A percentile compares a stretch with the other conserved stretches of the same genome.
Conservation (phyloP, 176 grass and related monocot species). For the Saccharum officinarum region DNA sequence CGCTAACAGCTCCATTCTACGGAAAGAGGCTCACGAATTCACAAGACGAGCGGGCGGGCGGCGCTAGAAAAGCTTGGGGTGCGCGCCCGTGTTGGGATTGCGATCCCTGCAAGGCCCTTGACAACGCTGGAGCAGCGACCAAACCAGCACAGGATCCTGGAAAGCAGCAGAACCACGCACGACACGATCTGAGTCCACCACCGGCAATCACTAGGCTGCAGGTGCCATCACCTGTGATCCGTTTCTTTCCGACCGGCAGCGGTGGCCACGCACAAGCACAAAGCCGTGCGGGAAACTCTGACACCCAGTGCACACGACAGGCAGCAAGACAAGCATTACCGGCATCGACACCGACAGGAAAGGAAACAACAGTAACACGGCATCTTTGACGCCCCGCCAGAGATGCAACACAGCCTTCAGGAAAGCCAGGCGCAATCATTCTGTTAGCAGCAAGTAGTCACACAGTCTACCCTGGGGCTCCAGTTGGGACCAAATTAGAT, state of each 20-base stretch:
- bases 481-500: neutral
- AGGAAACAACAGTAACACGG: neutral
- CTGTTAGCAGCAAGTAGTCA: neutral
- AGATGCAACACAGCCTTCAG: neutral
- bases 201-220: neutral
- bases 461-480: neutral
- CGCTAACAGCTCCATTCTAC: neutral
- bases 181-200: no score
- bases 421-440: neutral
- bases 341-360: neutral
- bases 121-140: neutral
- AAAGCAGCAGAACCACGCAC: neutral
- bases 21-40: neutral
- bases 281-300: neutral
- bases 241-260: neutral
- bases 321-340: neutral
- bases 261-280: conserved; percentile 2
- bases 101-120: conserved; percentile 25
- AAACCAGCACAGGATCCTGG: neutral
- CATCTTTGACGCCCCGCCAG: neutral
- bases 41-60: no score
- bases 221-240: neutral
- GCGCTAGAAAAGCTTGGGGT: no score
- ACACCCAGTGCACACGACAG: neutral
- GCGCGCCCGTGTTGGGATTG: conserved; percentile 9